These are phyloP conservation scores for Trebouxia gelatinosa DNA, from an alignment of 163 green algal species.

Conservation along the genomic window DNA sequence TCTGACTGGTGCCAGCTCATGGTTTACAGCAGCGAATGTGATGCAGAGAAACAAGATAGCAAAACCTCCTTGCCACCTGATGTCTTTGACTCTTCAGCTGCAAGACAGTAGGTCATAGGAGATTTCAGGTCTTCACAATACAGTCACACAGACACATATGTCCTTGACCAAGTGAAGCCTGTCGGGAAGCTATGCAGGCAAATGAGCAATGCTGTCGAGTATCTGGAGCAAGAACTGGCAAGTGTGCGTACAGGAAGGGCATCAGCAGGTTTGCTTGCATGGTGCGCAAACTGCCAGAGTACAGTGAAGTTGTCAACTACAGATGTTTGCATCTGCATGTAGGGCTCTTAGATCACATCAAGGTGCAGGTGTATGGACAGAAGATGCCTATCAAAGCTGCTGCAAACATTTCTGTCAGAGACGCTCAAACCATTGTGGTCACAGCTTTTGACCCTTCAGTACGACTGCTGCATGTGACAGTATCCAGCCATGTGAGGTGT, in stretches of 20 bases:
- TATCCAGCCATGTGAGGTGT: neutral
- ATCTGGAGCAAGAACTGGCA: constrained; percentile 18
- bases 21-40: neutral
- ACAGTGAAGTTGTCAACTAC: neutral
- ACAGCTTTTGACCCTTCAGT: constrained; percentile 26
- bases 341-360: constrained; percentile 24
- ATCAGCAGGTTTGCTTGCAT: constrained; percentile 12
- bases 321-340: neutral
- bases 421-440: constrained; percentile 10
- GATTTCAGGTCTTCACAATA: neutral
- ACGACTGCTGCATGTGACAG: neutral
- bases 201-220: constrained; percentile 7
- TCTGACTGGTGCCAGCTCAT: neutral
- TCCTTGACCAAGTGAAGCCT: neutral
- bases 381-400: constrained; percentile 15
- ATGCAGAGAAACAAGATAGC: neutral
- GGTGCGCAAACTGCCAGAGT: too few relatives aligned
- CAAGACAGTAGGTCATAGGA: neutral
- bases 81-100: neutral
- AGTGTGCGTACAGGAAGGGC: constrained; percentile 10
- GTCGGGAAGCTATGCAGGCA: neutral
- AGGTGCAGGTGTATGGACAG: constrained; percentile 14
- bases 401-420: constrained; percentile 11
- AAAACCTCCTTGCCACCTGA: too few relatives aligned
- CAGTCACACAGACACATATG: neutral